phyloP scores from a whole-genome alignment of 306 rosid genomes.

The Hylodesmum podocarpum region DNA sequence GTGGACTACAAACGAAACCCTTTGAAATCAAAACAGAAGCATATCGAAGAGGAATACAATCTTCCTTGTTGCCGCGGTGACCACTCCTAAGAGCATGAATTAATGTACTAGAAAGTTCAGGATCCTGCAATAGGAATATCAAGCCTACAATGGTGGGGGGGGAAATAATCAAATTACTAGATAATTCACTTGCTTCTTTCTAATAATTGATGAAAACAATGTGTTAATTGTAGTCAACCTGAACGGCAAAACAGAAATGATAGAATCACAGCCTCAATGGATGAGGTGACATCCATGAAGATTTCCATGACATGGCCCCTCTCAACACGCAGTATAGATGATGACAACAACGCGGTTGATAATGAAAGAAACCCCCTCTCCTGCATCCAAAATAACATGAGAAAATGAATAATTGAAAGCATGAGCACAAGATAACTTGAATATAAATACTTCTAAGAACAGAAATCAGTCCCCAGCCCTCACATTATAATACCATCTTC shows the following conservation, averaged over 20 bases:
- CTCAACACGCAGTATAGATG: slow-evolving; percentile 62
- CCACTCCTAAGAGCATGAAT: slow-evolving; percentile 70
- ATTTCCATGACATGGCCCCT: slow-evolving; percentile 61
- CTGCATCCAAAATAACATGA: slow-evolving; percentile 47
- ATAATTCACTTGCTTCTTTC: slow-evolving; percentile 21
- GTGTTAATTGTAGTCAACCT: slow-evolving; percentile 50
- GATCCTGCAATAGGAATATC: slow-evolving; percentile 81
- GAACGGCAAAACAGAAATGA: slow-evolving; percentile 87
- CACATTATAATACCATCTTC: slow-evolving; percentile 24
- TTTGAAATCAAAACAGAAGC: slow-evolving; percentile 80
- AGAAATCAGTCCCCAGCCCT: slow-evolving; percentile 10
- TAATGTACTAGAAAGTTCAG: slow-evolving; percentile 78
- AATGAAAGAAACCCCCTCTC: slow-evolving; percentile 95
- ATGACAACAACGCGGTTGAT: slow-evolving; percentile 87
- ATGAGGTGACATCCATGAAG: slow-evolving; percentile 77
- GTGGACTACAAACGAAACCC: slow-evolving; percentile 82
- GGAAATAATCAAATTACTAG: slow-evolving; percentile 24
- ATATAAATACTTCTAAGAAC: background rate
- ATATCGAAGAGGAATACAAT: slow-evolving; percentile 86
- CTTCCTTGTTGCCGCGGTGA: slow-evolving; percentile 65
- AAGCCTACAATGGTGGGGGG: slow-evolving; percentile 59
- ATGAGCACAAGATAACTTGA: too few relatives aligned
- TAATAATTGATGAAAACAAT: slow-evolving; percentile 25
- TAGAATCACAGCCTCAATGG: slow-evolving; percentile 81
- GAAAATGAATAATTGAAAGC: background rate